These are phyloP conservation scores for Pseudofabraea citricarpa DNA, from an alignment of 2,329 filamentous ascomycete genomes.

Conservation along the genomic window DNA sequence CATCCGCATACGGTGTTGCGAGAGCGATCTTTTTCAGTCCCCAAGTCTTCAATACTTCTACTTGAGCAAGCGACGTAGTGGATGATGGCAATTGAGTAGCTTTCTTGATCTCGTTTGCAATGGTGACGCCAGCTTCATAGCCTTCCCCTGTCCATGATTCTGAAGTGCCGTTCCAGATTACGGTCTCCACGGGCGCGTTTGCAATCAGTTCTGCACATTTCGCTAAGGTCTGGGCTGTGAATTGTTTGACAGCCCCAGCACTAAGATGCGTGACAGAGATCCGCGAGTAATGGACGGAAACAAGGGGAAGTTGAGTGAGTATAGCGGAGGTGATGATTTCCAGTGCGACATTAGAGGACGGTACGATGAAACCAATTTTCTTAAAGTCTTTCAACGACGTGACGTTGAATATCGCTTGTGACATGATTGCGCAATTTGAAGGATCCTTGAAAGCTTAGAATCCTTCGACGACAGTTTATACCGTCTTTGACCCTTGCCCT, in stretches of 20 bases:
- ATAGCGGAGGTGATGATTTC: slow-evolving; percentile 2
- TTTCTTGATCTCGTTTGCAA: slow-evolving; percentile 1
- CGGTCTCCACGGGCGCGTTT: not conserved
- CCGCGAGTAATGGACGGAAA: slow-evolving; percentile 1
- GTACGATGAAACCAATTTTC: slow-evolving; percentile 2
- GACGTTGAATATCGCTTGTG: slow-evolving; percentile 1
- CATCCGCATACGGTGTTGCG: slow-evolving; percentile 2
- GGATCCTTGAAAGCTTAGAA: too few relatives aligned
- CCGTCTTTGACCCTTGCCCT: too few relatives aligned
- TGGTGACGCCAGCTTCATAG: not conserved
- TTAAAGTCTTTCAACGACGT: slow-evolving; percentile 3
- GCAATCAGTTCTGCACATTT: slow-evolving; percentile 1
- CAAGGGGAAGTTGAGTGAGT: not conserved
- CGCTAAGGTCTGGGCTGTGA: not conserved
- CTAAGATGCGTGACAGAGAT: slow-evolving; percentile 1
- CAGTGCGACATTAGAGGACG: slow-evolving; percentile 3
- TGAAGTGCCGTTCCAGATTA: slow-evolving; percentile 1
- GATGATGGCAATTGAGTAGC: not conserved
- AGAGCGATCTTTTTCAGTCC: slow-evolving; percentile 1
- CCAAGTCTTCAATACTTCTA: slow-evolving; percentile 2
- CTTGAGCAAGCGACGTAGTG: not conserved
- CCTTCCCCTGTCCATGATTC: slow-evolving; percentile 3
- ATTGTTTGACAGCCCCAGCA: not conserved
- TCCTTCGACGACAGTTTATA: too few relatives aligned
- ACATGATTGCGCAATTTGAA: too few relatives aligned